phyloP scores from a whole-genome alignment of 1,284 basidiomycete species.

The Apiotrichum gamsii region DNA sequence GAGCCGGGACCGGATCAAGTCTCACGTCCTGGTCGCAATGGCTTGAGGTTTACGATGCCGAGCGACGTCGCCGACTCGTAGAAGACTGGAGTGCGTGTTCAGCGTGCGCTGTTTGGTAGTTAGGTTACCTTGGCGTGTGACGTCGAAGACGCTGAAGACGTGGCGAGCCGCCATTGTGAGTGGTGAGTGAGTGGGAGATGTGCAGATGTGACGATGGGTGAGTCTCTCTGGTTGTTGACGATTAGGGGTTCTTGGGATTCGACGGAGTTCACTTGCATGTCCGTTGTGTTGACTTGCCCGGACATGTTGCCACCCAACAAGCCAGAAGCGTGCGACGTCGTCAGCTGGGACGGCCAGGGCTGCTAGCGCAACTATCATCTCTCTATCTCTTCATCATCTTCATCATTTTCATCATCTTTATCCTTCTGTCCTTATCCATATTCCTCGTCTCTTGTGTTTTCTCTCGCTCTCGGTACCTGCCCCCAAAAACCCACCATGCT shows the following conservation, averaged over 20 bases:
- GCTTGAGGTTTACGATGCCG: slow-evolving; percentile 88
- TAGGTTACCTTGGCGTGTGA: slow-evolving; percentile 58
- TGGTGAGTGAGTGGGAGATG: no score
- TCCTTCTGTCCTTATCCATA: background rate
- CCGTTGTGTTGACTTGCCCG: background rate
- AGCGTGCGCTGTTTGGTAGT: background rate
- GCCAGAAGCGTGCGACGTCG: no score
- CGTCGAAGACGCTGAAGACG: slow-evolving; percentile 76
- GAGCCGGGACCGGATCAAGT: no score
- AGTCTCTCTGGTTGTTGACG: background rate
- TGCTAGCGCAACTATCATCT: no score
- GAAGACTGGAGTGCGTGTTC: slow-evolving; percentile 52
- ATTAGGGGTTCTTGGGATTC: no score
- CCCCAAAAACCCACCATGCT: background rate
- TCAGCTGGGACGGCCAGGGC: no score
- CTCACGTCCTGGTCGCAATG: slow-evolving; percentile 85
- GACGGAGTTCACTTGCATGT: background rate
- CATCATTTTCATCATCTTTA: background rate
- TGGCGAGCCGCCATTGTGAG: slow-evolving; percentile 4
- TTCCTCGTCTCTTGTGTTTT: background rate
- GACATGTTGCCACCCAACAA: no score
- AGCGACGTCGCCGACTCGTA: slow-evolving; percentile 63
- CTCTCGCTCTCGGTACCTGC: background rate
- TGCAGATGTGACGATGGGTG: background rate
- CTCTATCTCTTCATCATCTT: background rate